Conservation (phyloP, 2,329 filamentous ascomycete species). For the Fusarium ambrosium region DNA sequence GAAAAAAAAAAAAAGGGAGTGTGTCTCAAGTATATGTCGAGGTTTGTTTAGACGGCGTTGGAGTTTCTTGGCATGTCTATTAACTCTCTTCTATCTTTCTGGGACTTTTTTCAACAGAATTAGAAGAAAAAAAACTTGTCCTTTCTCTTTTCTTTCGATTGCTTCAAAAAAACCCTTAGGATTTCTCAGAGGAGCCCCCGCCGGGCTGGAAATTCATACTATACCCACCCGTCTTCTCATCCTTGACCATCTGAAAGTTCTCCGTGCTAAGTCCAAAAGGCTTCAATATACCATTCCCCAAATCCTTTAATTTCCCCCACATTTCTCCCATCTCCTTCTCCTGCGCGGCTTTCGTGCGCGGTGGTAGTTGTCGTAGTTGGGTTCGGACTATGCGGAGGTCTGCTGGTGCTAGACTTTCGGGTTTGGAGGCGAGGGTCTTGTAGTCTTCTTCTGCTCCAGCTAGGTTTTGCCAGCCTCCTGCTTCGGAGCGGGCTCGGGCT, state of each 20-base stretch:
- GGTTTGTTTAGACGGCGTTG: constrained; percentile 26
- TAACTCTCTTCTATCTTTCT: constrained; percentile 31
- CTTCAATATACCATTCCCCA: constrained; percentile 92
- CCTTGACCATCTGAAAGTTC: constrained; percentile 94
- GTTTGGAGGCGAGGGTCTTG: constrained; percentile 70
- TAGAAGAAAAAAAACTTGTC: not conserved
- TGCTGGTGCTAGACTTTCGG: constrained; percentile 65
- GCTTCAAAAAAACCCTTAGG: not conserved
- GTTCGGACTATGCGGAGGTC: constrained; percentile 77
- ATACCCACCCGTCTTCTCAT: constrained; percentile 90
- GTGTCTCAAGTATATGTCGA: not conserved
- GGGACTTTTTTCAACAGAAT: constrained; percentile 7
- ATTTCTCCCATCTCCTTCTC: constrained; percentile 93
- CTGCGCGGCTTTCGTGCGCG: constrained; percentile 80
- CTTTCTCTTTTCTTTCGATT: not conserved
- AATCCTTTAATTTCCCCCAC: constrained; percentile 94
- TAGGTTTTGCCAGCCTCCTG: constrained; percentile 83
- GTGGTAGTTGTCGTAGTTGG: constrained; percentile 76
- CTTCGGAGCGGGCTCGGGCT: constrained; percentile 78
- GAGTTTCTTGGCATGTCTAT: constrained; percentile 27
- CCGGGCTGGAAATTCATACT: constrained; percentile 83
- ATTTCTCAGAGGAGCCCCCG: constrained; percentile 27
- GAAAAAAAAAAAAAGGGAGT: not conserved
- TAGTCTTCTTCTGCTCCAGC: constrained; percentile 87
- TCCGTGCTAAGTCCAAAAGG: constrained; percentile 95